These are phyloP conservation scores for Saturnispora bothae DNA, from an alignment of 805 yeast species.

Conservation along the genomic window DNA sequence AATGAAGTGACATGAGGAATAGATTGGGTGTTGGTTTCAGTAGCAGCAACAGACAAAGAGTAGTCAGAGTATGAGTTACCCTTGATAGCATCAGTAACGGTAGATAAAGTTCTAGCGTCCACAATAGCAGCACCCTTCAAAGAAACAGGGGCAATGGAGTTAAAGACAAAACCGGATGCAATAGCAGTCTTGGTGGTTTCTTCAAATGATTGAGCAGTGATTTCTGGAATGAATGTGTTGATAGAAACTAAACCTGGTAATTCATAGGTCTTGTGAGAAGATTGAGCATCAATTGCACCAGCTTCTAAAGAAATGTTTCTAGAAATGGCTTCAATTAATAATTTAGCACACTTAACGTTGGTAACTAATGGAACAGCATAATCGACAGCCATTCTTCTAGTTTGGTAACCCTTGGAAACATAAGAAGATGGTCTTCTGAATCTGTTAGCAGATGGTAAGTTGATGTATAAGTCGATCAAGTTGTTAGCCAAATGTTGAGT, in stretches of 20 bases:
- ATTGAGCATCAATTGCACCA: conserved; percentile 73
- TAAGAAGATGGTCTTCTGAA: conserved; percentile 98
- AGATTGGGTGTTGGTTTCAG: conserved; percentile 52
- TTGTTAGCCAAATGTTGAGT: conserved; percentile 95
- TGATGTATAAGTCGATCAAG: conserved; percentile 90
- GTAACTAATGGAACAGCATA: conserved; percentile 96
- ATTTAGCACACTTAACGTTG: conserved; percentile 93
- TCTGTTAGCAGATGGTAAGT: conserved; percentile 92
- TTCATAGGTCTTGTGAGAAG: conserved; percentile 72
- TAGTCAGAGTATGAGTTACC: conserved; percentile 69
- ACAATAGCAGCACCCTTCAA: conserved; percentile 50
- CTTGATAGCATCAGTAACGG: conserved; percentile 46
- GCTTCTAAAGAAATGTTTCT: conserved; percentile 61
- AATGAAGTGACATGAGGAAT: conserved; percentile 50
- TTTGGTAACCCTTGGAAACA: conserved; percentile 92
- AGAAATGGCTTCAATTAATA: conserved; percentile 87
- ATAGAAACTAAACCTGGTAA: conserved; percentile 84
- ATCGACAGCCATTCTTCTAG: conserved; percentile 99
- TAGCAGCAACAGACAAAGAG: conserved; percentile 75
- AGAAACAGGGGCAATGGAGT: conserved; percentile 68
- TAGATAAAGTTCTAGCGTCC: conserved; percentile 54
- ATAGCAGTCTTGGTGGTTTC: conserved; percentile 60
- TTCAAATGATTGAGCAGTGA: conserved; percentile 49
- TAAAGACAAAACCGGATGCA: conserved; percentile 82
- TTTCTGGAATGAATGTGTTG: conserved; percentile 65